Evolutionary conservation across 2,329 filamentous ascomycete genomes (phyloP), one percentile per base, ranked within the genome.

Genomic region (Penicillium sp.): DNA sequence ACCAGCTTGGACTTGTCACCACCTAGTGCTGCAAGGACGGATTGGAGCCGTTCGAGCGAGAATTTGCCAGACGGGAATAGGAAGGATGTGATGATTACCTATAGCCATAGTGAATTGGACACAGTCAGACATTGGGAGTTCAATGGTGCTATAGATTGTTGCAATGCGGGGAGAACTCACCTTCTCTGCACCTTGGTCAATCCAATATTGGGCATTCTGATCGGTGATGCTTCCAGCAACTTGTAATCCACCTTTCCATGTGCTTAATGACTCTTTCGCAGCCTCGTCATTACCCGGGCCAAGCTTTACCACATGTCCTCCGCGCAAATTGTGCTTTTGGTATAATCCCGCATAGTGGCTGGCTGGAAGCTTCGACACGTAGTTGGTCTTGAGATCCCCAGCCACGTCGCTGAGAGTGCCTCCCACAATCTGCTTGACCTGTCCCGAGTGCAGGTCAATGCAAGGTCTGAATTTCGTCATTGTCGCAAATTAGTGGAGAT

Each of bases 361-460:
- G 2, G 95, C 87, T 10, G 93, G 89, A 60, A 93, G 87, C 49
- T 87, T 84, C 10, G 95, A 97, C 59, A 96, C 89, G 79, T 91
- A 93, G 77, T 99, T 99, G 48, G 93, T 98, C 78, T 91, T 89
- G 55, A 98, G 83, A 55, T 84, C 81, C 7, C 82, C 74, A 1
- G 84, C 84, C 9, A 82, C 74, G 71, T 84, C 84, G 77, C 89
- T 89, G 60, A 99, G 84, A 1, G 95, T 98, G 58, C 95, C 93
- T 66, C 95, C 95, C 42, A 99, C 93, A 67, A 99, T 99, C 76
- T 99, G 95, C 81, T 99, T 99, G 58, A 99, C 95, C 72, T 93
- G 89, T 14, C 95, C 95, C n/a, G 93, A 89, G 76, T 99, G 95
- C 52, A 99, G 85, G 78, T 99, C 95, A 76, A 99, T 98, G 72